These are phyloP conservation scores for Candida boidinii DNA, from an alignment of 805 yeast genomes.

Conservation along the genomic window DNA sequence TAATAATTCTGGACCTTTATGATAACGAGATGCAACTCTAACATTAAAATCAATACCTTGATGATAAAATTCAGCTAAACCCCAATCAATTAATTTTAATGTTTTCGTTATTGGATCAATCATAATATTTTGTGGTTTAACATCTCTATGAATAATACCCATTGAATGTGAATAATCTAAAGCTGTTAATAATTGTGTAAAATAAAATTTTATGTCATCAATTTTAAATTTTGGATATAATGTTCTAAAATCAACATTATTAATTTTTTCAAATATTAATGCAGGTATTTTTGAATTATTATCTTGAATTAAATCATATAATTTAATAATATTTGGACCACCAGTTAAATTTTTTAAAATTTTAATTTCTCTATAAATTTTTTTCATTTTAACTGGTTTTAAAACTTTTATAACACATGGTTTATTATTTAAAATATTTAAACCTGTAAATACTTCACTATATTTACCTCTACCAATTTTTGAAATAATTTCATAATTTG, in stretches of 20 bases:
- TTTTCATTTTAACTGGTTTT: conserved; percentile 89
- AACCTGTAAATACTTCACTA: conserved; percentile 87
- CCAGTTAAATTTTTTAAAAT: conserved; percentile 78
- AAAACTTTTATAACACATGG: conserved; percentile 73
- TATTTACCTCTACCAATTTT: conserved; percentile 91
- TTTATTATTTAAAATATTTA: conserved; percentile 14
- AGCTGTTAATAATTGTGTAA: conserved; percentile 73
- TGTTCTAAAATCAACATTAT: conserved; percentile 74
- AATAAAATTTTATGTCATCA: conserved; percentile 72
- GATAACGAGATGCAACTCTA: conserved; percentile 87
- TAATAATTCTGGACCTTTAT: conserved; percentile 87
- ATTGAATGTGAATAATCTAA: conserved; percentile 85
- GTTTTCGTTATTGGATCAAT: conserved; percentile 70
- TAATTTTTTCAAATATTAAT: conserved; percentile 73
- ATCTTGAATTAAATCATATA: conserved; percentile 78
- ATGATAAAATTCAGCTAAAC: conserved; percentile 90
- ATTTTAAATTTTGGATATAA: conserved; percentile 74
- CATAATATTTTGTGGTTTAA: conserved; percentile 94
- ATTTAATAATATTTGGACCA: conserved; percentile 72
- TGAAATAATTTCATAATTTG: conserved; percentile 75
- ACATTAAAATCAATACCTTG: conserved; percentile 85
- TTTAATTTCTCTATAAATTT: conserved; percentile 83
- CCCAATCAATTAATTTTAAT: conserved; percentile 89
- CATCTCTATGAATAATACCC: conserved; percentile 96
- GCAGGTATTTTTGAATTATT: conserved; percentile 79